These are phyloP conservation scores for Amaranthus cruentus DNA, from an alignment of 148 eudicot genomes.

Conservation along the genomic window DNA sequence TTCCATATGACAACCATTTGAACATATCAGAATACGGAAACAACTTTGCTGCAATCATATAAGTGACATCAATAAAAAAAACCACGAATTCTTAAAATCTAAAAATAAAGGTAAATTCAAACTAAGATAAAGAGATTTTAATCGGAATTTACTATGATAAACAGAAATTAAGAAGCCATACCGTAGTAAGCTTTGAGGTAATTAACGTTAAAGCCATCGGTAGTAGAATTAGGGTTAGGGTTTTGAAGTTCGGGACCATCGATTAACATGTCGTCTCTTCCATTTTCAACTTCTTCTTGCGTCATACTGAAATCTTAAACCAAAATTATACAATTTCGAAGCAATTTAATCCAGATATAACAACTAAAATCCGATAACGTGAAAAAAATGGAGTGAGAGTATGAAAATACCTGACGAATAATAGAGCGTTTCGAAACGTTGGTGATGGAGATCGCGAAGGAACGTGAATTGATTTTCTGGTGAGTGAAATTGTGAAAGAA, in stretches of 20 bases:
- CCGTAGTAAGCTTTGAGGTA: constrained; percentile 75
- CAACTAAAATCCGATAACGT: too few species aligned
- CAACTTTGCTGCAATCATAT: constrained; percentile 56
- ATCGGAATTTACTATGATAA: neutral
- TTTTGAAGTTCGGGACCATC: constrained; percentile 32
- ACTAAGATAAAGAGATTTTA: neutral
- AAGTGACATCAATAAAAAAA: neutral
- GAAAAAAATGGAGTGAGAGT: neutral
- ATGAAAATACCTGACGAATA: constrained; percentile 4
- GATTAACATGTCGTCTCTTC: constrained; percentile 64
- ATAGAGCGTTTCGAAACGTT: neutral
- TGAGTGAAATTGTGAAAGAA: neutral
- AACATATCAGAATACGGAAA: constrained; percentile 78
- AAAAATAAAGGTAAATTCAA: neutral
- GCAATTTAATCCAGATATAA: neutral
- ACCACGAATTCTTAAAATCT: too few species aligned
- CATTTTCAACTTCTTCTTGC: constrained; percentile 45
- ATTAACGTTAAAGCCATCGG: constrained; percentile 51
- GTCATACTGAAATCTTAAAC: constrained; percentile 20
- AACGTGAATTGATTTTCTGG: neutral
- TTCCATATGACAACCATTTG: constrained; percentile 94
- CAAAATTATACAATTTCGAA: neutral
- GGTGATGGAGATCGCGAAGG: neutral
- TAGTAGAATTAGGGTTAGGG: constrained; percentile 27
- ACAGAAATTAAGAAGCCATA: constrained; percentile 17